phyloP scores from a whole-genome alignment of 345 rosid species.

The Linum lewisii region DNA sequence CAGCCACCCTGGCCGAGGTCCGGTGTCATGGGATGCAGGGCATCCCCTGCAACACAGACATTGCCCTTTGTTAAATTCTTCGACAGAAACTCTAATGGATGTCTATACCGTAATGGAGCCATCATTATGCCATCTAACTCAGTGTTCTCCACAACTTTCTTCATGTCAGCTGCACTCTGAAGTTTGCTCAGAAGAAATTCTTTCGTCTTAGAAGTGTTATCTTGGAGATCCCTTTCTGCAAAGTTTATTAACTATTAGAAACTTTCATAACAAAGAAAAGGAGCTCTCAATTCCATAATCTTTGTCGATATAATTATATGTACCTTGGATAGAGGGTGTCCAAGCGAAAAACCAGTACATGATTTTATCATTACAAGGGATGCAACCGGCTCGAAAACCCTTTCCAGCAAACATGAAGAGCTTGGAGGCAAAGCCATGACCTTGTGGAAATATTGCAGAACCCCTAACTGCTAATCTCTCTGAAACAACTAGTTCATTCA shows the following conservation, averaged over 20 bases:
- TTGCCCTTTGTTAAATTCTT: neutral
- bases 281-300: no score
- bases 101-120: neutral
- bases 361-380: neutral
- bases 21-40: conserved; percentile 3
- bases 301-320: no score
- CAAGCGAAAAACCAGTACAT: neutral
- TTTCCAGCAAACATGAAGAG: neutral
- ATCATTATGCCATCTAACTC: neutral
- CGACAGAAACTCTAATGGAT: neutral
- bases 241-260: no score
- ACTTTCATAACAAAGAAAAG: neutral
- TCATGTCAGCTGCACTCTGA: neutral
- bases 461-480: neutral
- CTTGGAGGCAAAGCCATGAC: neutral
- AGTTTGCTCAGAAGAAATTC: neutral
- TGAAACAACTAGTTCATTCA: neutral
- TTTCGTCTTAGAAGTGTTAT: neutral
- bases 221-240: neutral
- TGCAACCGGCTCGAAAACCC: neutral
- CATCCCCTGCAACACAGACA: neutral
- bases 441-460: neutral
- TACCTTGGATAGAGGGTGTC: neutral
- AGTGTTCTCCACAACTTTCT: neutral
- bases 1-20: conserved; percentile 3